These are phyloP conservation scores for Leccinum disarticulatum DNA, from an alignment of 768 basidiomycete species.

Conservation along the genomic window DNA sequence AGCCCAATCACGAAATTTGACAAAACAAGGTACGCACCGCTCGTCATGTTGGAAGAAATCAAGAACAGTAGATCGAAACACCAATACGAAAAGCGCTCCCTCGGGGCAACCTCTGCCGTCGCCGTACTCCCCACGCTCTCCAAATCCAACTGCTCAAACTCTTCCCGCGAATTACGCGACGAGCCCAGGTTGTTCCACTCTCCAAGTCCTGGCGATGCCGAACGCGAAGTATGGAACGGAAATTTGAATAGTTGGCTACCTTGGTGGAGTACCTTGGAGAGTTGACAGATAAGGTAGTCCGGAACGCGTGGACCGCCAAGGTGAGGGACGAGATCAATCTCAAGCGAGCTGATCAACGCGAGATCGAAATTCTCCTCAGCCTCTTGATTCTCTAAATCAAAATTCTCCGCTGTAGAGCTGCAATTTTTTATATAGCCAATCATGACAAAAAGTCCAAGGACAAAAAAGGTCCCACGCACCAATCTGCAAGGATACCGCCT, in stretches of 20 bases:
- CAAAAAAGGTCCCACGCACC: too few species aligned
- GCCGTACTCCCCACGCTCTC: too few species aligned
- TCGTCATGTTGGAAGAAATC: conserved; percentile 76
- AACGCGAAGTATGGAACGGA: conserved; percentile 4
- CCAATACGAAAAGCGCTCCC: too few species aligned
- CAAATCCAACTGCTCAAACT: conserved; percentile 39
- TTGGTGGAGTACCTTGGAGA: conserved; percentile 69
- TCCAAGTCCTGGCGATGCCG: conserved; percentile 11
- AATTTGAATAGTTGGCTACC: conserved; percentile 65
- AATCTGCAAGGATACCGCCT: too few species aligned
- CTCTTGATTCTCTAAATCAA: neutral
- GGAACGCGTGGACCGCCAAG: conserved; percentile 69
- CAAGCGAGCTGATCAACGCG: too few species aligned
- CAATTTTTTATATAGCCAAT: too few species aligned
- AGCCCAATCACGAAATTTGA: conserved; percentile 16
- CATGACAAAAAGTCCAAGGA: too few species aligned
- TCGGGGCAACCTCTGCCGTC: too few species aligned
- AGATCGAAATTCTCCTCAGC: conserved; percentile 86
- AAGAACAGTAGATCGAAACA: conserved; percentile 84
- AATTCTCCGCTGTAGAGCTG: too few species aligned
- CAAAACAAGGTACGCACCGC: too few species aligned
- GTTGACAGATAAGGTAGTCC: conserved; percentile 63
- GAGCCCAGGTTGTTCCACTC: conserved; percentile 8
- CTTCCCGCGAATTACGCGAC: conserved; percentile 21
- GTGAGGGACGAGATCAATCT: conserved; percentile 70